Evolutionary conservation across 2,329 filamentous ascomycete species (phyloP).

Genomic region (Aspergillus brasiliensis): DNA sequence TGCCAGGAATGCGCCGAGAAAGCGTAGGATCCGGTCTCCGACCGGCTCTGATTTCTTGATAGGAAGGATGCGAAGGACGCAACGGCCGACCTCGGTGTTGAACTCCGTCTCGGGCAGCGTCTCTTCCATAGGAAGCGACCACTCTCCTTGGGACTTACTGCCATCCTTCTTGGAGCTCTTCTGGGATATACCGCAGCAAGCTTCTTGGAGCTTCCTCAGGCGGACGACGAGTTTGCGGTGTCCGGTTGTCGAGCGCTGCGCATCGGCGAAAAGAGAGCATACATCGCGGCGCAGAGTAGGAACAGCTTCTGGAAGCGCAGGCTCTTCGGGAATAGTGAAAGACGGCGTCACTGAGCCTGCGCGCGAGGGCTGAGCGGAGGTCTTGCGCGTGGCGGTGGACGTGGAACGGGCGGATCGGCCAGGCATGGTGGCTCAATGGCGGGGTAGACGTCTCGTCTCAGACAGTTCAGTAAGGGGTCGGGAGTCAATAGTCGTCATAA

Average conservation of each 20-base stretch:
- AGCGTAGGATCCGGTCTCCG: constrained; percentile 82
- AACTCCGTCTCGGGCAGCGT: constrained; percentile 85
- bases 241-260: constrained; percentile 84
- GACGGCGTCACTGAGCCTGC: constrained; percentile 56
- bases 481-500: background rate
- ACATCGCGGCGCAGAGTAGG: constrained; percentile 71
- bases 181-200: constrained; percentile 65
- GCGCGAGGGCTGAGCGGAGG: constrained; percentile 71
- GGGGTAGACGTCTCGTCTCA: constrained; percentile 12
- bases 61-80: constrained; percentile 76
- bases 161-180: constrained; percentile 37
- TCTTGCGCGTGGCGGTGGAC: constrained; percentile 40
- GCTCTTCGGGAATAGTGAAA: constrained; percentile 65
- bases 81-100: constrained; percentile 81
- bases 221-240: constrained; percentile 88
- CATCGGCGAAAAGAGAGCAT: constrained; percentile 72
- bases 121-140: constrained; percentile 51
- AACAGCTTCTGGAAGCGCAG: constrained; percentile 38
- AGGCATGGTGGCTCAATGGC: constrained; percentile 38
- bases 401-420: constrained; percentile 43
- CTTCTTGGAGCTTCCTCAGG: constrained; percentile 86
- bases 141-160: constrained; percentile 53
- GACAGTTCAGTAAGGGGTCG: constrained; percentile 9
- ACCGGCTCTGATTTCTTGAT: constrained; percentile 91
- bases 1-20: constrained; percentile 82